Base-by-base conservation (phyloP, 306 rosid species). In the Carpinus fangiana region DNA sequence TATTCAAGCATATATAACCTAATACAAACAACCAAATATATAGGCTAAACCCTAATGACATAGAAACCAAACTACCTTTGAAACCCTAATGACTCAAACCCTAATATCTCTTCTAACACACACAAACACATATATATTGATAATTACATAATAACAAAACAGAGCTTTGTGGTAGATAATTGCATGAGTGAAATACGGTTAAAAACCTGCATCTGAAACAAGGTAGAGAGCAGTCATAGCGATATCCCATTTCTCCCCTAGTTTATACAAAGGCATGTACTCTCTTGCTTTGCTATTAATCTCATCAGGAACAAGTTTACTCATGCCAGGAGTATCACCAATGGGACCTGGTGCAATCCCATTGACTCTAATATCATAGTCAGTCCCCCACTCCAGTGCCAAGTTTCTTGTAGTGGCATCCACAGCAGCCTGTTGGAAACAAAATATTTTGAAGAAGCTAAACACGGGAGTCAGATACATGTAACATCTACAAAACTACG, bases 341-440 rank as follows among this genome's bases (percentile, higher is more conserved):
- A 94, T 94, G 64, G 97, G 97, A 38, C 98, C 98, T 0, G 98
- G 98, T 48, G 97, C 98, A 75, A 94, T 92, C 28, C 97, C 98
- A 76, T 95, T 95, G 70, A 92, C 98, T 78, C 97, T 87, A 59
- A 95, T 90, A 81, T 92, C 98, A 77, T 91, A 82, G 80, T 92
- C 98, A 76, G 96, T 72, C 45, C 98, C 98, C 98, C 98, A 95
- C 76, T 95, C 98, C 23, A 95, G 79, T 48, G 98, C 98, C 93
- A 95, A 87, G 87, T 88, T 95, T 86, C 98, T 90, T 23, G 91
- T 95, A 31, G 91, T 88, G 74, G 98, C 95, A 80, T 95, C 98
- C 61, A 95, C 89, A 47, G 98, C 98, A 51, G 98, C 98, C 98
- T 94, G 85, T 83, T 45, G 26, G 67, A 83, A 67, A 76, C 26